Evolutionary conservation across 2,329 filamentous ascomycete genomes (phyloP).

Genomic region (Ceratocystiopsis minuta): DNA sequence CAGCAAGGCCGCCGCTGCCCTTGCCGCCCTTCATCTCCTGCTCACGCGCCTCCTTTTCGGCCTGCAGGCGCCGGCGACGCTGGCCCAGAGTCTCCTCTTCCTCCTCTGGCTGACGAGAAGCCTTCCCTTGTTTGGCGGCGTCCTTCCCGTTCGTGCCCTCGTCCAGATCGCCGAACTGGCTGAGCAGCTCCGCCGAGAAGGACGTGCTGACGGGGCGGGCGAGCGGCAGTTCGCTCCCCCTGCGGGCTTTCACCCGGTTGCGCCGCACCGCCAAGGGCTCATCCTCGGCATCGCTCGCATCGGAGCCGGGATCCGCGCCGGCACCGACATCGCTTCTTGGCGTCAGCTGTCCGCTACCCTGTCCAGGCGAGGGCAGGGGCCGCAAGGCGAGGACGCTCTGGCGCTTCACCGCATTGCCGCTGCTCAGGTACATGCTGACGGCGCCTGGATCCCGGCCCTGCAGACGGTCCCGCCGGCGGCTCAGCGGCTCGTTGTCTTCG

Average conservation of each 20-base stretch:
- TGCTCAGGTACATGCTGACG: slow-evolving; percentile 12
- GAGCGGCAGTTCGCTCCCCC: slow-evolving; percentile 30
- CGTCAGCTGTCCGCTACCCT: no score
- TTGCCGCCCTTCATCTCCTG: slow-evolving; percentile 29
- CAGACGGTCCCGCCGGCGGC: slow-evolving; percentile 55
- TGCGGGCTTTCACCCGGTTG: slow-evolving; percentile 42
- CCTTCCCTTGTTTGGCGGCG: slow-evolving; percentile 13
- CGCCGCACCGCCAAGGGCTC: slow-evolving; percentile 52
- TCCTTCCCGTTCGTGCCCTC: slow-evolving; percentile 17
- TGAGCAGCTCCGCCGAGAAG: slow-evolving; percentile 53
- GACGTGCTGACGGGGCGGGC: slow-evolving; percentile 43
- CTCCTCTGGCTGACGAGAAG: slow-evolving; percentile 24
- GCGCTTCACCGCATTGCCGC: slow-evolving; percentile 17
- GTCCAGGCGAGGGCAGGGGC: slow-evolving; percentile 9
- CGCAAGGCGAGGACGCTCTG: slow-evolving; percentile 27
- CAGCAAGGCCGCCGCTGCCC: slow-evolving; percentile 9
- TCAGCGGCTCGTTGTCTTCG: slow-evolving; percentile 85
- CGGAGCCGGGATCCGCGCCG: slow-evolving; percentile 18
- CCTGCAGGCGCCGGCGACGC: slow-evolving; percentile 54
- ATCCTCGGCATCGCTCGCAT: slow-evolving; percentile 31
- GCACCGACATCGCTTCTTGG: neutral
- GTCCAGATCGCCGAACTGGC: slow-evolving; percentile 37
- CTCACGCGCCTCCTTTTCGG: slow-evolving; percentile 45
- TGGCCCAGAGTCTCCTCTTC: slow-evolving; percentile 61
- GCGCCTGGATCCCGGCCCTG: slow-evolving; percentile 36